These are phyloP conservation scores for Fraxinus paxiana DNA, from an alignment of 305 asterid genomes.

Conservation along the genomic window DNA sequence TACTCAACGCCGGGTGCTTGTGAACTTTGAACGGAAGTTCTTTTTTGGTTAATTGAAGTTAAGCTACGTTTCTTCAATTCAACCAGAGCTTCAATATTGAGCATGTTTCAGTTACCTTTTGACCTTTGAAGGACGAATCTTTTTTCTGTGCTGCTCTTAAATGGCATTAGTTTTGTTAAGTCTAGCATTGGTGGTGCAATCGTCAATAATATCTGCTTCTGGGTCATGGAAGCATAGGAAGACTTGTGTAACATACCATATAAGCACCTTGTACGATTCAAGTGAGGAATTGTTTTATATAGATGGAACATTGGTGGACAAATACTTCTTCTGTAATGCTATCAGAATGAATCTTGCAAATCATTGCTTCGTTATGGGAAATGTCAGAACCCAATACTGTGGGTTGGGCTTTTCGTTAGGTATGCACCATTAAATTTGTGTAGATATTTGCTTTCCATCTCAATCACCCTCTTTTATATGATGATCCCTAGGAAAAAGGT, in stretches of 20 bases:
- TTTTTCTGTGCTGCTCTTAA: conserved; percentile 28
- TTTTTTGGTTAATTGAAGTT: conserved; percentile 1
- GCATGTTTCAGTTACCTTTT: conserved; percentile 32
- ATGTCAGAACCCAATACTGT: conserved; percentile 40
- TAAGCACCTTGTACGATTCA: conserved; percentile 38
- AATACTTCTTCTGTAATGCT: conserved; percentile 53
- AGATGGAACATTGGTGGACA: conserved; percentile 54
- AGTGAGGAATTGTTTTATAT: conserved; percentile 46
- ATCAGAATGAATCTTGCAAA: conserved; percentile 37
- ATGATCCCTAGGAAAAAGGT: not conserved
- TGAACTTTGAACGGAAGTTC: conserved; percentile 18
- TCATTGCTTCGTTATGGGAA: conserved; percentile 37
- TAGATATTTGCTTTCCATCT: not conserved
- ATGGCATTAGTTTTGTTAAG: conserved; percentile 36
- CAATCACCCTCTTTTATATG: not conserved
- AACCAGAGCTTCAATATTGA: conserved; percentile 25
- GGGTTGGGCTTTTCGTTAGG: conserved; percentile 38
- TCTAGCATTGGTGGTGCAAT: conserved; percentile 42
- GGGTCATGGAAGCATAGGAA: conserved; percentile 33
- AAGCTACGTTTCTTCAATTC: conserved; percentile 20
- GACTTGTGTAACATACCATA: conserved; percentile 47
- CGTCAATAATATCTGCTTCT: conserved; percentile 39
- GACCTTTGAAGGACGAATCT: conserved; percentile 28
- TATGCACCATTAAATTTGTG: conserved; percentile 26
- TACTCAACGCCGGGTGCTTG: conserved; percentile 22